Percentiles rank a stretch among this genome's conserved stretches.
phyloP scores from a whole-genome alignment of 306 rosid species.

The Dalbergia oliveri region DNA sequence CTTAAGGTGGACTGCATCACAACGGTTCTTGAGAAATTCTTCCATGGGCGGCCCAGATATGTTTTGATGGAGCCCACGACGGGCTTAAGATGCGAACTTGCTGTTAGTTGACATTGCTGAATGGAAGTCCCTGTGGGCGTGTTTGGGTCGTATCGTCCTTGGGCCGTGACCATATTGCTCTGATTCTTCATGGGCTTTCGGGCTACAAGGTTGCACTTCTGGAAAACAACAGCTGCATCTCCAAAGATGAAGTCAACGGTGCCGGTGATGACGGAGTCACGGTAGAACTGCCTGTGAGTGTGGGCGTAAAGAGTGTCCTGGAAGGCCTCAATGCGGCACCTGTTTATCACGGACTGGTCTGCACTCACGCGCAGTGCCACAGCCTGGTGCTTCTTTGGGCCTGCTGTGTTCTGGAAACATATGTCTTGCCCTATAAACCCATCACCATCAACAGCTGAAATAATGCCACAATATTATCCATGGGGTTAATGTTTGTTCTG shows the following conservation, averaged over 20 bases:
- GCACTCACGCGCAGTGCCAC: constrained; percentile 71
- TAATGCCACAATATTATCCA: background rate
- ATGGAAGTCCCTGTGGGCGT: constrained; percentile 68
- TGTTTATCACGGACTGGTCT: constrained; percentile 61
- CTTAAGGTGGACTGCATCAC: constrained; percentile 62
- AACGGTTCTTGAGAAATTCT: constrained; percentile 64
- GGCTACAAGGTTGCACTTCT: constrained; percentile 61
- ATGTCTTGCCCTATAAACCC: constrained; percentile 75
- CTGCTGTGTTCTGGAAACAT: constrained; percentile 69
- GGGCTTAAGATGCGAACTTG: constrained; percentile 63
- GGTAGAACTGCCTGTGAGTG: constrained; percentile 67
- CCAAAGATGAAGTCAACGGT: constrained; percentile 72
- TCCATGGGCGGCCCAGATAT: constrained; percentile 74
- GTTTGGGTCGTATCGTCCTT: constrained; percentile 67
- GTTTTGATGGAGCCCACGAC: constrained; percentile 50
- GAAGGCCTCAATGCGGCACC: constrained; percentile 66
- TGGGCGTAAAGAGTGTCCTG: constrained; percentile 77
- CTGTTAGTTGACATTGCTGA: constrained; percentile 53
- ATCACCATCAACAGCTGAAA: constrained; percentile 66
- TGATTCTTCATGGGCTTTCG: constrained; percentile 63
- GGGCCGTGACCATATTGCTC: constrained; percentile 70
- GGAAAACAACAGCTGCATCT: constrained; percentile 64
- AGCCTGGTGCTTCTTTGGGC: constrained; percentile 71
- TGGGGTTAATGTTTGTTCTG: too few relatives aligned
- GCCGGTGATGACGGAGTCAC: constrained; percentile 63